phyloP scores from a whole-genome alignment of 2,329 filamentous ascomycete species.

The Allantophomopsis lycopodina region DNA sequence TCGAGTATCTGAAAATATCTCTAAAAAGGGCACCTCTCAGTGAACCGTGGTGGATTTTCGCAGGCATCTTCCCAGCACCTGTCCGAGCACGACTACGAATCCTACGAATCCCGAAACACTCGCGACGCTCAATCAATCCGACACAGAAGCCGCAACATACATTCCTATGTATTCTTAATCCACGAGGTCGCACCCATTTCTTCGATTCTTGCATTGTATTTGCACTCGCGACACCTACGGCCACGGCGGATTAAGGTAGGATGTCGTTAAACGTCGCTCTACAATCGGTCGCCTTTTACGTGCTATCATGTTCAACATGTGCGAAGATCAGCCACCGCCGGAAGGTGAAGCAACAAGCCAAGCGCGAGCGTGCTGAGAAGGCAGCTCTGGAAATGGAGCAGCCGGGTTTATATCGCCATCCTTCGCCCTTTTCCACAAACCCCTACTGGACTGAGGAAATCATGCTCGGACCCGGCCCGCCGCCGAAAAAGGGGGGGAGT shows the following conservation, averaged over 20 bases:
- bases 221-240: not conserved
- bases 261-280: slow-evolving; percentile 46
- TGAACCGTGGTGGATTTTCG: too few relatives aligned
- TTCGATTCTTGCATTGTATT: not conserved
- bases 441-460: slow-evolving; percentile 85
- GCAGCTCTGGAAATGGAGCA: slow-evolving; percentile 52
- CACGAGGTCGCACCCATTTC: not conserved
- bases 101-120: too few relatives aligned
- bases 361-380: slow-evolving; percentile 52
- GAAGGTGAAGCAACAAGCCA: slow-evolving; percentile 57
- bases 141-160: too few relatives aligned
- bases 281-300: slow-evolving; percentile 68
- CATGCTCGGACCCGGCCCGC: slow-evolving; percentile 60
- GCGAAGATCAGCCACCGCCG: slow-evolving; percentile 55
- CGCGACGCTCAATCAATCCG: too few relatives aligned
- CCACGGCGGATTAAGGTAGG: slow-evolving; percentile 1
- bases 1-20: too few relatives aligned
- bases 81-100: too few relatives aligned
- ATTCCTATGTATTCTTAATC: too few relatives aligned
- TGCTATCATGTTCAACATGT: slow-evolving; percentile 68
- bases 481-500: slow-evolving; percentile 43
- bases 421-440: slow-evolving; percentile 73
- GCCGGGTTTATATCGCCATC: slow-evolving; percentile 65
- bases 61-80: too few relatives aligned
- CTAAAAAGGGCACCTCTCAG: too few relatives aligned